These are phyloP conservation scores for Melocanna baccifera DNA, from an alignment of 176 grass and related monocot species.

Conservation along the genomic window DNA sequence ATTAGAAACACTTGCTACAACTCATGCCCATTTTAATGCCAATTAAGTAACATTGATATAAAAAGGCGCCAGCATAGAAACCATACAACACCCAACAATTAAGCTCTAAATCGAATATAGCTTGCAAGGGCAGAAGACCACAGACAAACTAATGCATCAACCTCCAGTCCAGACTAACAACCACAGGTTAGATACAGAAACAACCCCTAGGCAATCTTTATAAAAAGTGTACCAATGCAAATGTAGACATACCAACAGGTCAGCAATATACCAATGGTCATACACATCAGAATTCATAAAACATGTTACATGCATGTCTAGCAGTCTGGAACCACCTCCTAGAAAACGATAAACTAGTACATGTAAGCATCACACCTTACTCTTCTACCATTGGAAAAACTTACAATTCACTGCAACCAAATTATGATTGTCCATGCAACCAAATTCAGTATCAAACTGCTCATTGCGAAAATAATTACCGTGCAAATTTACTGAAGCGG, in stretches of 20 bases:
- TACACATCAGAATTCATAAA: neutral
- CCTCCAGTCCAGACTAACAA: neutral
- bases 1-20: constrained; percentile 20
- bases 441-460: neutral
- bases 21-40: neutral
- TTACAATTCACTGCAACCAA: neutral
- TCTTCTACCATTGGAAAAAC: constrained; percentile 3
- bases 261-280: neutral
- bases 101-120: neutral
- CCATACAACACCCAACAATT: neutral
- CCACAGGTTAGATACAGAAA: neutral
- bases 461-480: neutral
- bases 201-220: neutral
- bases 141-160: neutral
- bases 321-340: neutral
- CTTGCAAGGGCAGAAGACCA: neutral
- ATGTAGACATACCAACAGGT: neutral
- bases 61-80: neutral
- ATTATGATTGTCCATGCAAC: neutral
- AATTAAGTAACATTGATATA: neutral
- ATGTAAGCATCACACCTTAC: neutral
- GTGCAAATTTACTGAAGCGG: neutral
- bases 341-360: neutral
- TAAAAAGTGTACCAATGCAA: neutral
- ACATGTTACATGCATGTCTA: neutral